Evolutionary conservation across 306 rosid genomes (phyloP).

Genomic region (Dryas drummondii): DNA sequence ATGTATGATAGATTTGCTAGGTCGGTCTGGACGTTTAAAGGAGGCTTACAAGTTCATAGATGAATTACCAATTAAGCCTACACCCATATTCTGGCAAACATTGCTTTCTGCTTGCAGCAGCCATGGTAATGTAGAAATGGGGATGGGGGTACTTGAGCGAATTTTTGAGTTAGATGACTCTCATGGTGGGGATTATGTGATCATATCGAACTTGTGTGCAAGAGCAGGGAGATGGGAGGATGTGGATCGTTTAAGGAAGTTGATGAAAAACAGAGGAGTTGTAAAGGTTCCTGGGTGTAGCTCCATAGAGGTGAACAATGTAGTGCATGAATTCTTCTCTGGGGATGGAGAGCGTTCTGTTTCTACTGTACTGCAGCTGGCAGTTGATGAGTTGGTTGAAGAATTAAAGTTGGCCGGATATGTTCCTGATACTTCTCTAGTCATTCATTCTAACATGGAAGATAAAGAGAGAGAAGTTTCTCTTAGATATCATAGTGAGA

Average conservation of each 20-base stretch:
- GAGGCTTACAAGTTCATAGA: slow-evolving; percentile 75
- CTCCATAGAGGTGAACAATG: slow-evolving; percentile 76
- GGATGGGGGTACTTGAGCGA: slow-evolving; percentile 49
- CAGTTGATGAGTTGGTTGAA: slow-evolving; percentile 66
- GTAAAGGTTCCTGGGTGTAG: slow-evolving; percentile 81
- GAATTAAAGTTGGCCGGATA: slow-evolving; percentile 74
- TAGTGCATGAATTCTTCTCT: slow-evolving; percentile 82
- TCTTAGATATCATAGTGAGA: slow-evolving; percentile 85
- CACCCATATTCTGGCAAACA: slow-evolving; percentile 76
- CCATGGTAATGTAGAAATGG: slow-evolving; percentile 74
- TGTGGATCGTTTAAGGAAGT: slow-evolving; percentile 61
- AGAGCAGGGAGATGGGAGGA: slow-evolving; percentile 78
- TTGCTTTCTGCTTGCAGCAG: slow-evolving; percentile 68
- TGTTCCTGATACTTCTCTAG: slow-evolving; percentile 71
- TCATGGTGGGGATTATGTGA: slow-evolving; percentile 86
- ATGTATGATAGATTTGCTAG: slow-evolving; percentile 84
- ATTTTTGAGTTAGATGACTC: slow-evolving; percentile 71
- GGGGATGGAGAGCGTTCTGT: slow-evolving; percentile 61
- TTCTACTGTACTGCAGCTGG: slow-evolving; percentile 48
- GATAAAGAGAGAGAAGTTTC: slow-evolving; percentile 61
- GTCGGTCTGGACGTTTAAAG: slow-evolving; percentile 65
- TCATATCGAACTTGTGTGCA: slow-evolving; percentile 76
- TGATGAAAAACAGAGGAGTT: slow-evolving; percentile 68
- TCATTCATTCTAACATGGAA: slow-evolving; percentile 61
- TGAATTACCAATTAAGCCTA: slow-evolving; percentile 57